Conservation (phyloP, 2,329 filamentous ascomycete species). For the Cladosporium sp. region DNA sequence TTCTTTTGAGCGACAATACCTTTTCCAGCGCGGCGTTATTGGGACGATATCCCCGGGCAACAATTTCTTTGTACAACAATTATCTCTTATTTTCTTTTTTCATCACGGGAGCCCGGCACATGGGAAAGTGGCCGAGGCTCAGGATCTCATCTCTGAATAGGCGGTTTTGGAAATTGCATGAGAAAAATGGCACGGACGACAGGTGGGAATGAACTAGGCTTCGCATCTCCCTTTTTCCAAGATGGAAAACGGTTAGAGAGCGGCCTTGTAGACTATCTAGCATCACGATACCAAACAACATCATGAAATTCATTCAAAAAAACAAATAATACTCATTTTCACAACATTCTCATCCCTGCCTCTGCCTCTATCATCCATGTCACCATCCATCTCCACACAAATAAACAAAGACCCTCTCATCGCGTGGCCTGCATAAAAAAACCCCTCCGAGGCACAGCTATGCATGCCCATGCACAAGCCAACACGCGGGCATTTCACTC, state of each 20-base stretch:
- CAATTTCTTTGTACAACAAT: slow-evolving; percentile 14
- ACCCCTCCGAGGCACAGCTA: not conserved
- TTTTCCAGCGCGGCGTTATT: slow-evolving; percentile 20
- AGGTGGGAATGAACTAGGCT: slow-evolving; percentile 1
- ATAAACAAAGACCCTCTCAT: not conserved
- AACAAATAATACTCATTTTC: not conserved
- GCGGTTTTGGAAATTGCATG: not conserved
- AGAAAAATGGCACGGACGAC: slow-evolving; percentile 1
- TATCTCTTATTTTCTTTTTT: slow-evolving; percentile 11
- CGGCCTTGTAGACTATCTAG: not conserved
- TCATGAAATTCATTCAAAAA: slow-evolving; percentile 1
- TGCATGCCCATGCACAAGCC: not conserved
- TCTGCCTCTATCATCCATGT: not conserved
- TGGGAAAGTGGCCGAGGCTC: not conserved
- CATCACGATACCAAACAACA: slow-evolving; percentile 2
- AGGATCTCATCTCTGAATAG: slow-evolving; percentile 11
- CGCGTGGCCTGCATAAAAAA: not conserved
- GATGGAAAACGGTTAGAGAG: not conserved
- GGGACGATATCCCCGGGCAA: slow-evolving; percentile 11
- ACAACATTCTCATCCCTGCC: not conserved
- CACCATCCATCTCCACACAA: not conserved
- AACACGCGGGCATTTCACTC: not conserved
- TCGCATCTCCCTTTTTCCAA: slow-evolving; percentile 9
- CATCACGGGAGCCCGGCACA: slow-evolving; percentile 13
- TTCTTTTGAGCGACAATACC: slow-evolving; percentile 1